These are phyloP conservation scores for Selenicereus undatus DNA, from an alignment of 148 eudicot genomes.

Conservation along the genomic window DNA sequence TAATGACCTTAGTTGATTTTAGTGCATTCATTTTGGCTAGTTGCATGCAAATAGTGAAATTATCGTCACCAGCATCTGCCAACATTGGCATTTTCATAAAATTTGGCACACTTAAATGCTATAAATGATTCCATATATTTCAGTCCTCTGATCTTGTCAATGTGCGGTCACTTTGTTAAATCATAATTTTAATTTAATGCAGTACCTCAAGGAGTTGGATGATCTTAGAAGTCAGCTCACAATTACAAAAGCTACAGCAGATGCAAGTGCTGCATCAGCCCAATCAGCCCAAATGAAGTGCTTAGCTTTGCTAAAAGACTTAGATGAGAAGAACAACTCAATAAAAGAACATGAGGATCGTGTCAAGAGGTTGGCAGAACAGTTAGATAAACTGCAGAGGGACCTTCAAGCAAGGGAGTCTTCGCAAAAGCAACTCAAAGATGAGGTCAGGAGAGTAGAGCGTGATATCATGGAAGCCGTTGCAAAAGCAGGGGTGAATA, in stretches of 20 bases:
- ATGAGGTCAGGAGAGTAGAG: conserved; percentile 76
- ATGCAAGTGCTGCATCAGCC: conserved; percentile 81
- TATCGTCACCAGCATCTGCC: no score
- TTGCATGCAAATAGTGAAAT: no score
- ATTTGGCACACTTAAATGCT: no score
- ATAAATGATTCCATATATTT: not conserved
- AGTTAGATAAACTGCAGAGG: conserved; percentile 67
- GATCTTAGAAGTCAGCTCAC: conserved; percentile 64
- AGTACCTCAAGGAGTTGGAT: conserved; percentile 79
- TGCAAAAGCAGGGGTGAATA: conserved; percentile 54
- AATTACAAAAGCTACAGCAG: conserved; percentile 63
- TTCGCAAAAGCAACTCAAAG: conserved; percentile 82
- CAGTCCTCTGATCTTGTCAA: not conserved
- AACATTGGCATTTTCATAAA: no score
- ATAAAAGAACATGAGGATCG: conserved; percentile 75
- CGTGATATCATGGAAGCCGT: conserved; percentile 86
- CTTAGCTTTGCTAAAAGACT: conserved; percentile 50
- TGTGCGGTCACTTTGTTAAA: conserved; percentile 4
- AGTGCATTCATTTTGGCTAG: no score
- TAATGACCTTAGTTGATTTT: no score
- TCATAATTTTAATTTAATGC: conserved; percentile 10
- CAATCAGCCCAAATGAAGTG: conserved; percentile 87
- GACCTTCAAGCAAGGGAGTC: conserved; percentile 80
- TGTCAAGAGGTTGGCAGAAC: conserved; percentile 70
- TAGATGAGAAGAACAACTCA: conserved; percentile 64